Conservation (phyloP, 768 basidiomycete species). For the Glaciozyma martinii region DNA sequence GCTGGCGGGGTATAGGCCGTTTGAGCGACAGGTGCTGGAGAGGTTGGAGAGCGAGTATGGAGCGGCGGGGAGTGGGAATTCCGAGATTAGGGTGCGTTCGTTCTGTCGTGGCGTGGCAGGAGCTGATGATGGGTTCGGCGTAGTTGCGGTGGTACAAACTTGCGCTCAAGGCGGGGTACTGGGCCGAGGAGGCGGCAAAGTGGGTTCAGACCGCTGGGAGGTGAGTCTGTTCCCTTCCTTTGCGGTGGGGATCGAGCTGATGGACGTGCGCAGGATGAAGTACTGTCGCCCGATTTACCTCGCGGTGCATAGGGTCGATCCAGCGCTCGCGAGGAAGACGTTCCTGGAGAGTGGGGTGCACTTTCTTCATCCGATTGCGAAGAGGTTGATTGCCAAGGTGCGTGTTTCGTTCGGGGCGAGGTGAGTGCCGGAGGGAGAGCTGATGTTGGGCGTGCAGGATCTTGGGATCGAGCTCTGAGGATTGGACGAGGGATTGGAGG, state of each 20-base stretch:
- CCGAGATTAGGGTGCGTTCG: constrained; percentile 39
- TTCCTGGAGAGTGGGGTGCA: constrained; percentile 37
- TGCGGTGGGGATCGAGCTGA: not conserved
- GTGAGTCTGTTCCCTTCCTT: no score
- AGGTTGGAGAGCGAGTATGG: constrained; percentile 35
- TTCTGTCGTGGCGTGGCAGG: constrained; percentile 5
- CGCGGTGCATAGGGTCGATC: constrained; percentile 37
- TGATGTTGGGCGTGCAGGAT: not conserved
- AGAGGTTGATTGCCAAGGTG: constrained; percentile 38
- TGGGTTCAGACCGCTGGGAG: constrained; percentile 4
- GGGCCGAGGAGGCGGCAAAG: constrained; percentile 37
- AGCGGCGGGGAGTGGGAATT: constrained; percentile 37
- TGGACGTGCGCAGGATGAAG: not conserved
- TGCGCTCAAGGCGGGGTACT: constrained; percentile 36
- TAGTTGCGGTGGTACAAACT: constrained; percentile 33
- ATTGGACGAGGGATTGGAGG: no score
- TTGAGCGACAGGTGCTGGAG: constrained; percentile 19
- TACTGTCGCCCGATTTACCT: constrained; percentile 26
- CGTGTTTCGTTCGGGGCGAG: not conserved
- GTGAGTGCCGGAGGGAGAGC: not conserved
- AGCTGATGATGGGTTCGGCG: not conserved
- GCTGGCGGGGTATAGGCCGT: constrained; percentile 22
- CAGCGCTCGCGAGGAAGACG: constrained; percentile 40
- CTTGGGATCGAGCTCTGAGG: not conserved
- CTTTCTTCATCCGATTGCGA: constrained; percentile 42